Conservation (phyloP, 1,284 basidiomycete genomes). For the Sanghuangporus weigelae region DNA sequence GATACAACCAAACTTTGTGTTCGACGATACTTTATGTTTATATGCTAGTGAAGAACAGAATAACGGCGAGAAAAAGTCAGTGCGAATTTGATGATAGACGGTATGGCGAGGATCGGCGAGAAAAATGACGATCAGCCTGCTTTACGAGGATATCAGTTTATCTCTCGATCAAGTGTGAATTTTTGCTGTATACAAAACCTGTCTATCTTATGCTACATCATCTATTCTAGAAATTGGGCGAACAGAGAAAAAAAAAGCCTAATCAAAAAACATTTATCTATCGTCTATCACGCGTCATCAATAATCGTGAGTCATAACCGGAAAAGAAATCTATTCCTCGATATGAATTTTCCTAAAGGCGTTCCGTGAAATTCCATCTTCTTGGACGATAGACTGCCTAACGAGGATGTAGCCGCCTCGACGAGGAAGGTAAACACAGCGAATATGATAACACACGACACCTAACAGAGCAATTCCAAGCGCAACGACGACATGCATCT, state of each 20-base stretch:
- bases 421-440: constrained; percentile 49
- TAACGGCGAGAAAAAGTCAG: too few species aligned
- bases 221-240: too few species aligned
- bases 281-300: neutral
- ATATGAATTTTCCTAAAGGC: constrained; percentile 33
- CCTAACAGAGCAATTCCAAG: constrained; percentile 48
- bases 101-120: too few species aligned
- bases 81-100: too few species aligned
- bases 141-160: too few species aligned
- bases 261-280: too few species aligned
- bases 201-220: too few species aligned
- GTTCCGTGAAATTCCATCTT: constrained; percentile 46
- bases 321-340: neutral
- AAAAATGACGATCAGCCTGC: too few species aligned
- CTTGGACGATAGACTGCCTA: constrained; percentile 44
- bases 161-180: too few species aligned
- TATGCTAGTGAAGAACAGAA: too few species aligned
- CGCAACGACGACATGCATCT: constrained; percentile 51
- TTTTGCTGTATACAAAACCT: too few species aligned
- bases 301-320: neutral
- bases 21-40: neutral
- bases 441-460: constrained; percentile 54
- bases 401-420: constrained; percentile 45
- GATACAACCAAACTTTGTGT: neutral
- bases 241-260: too few species aligned